Conservation (phyloP, 306 rosid species). For the Cercis canadensis region DNA sequence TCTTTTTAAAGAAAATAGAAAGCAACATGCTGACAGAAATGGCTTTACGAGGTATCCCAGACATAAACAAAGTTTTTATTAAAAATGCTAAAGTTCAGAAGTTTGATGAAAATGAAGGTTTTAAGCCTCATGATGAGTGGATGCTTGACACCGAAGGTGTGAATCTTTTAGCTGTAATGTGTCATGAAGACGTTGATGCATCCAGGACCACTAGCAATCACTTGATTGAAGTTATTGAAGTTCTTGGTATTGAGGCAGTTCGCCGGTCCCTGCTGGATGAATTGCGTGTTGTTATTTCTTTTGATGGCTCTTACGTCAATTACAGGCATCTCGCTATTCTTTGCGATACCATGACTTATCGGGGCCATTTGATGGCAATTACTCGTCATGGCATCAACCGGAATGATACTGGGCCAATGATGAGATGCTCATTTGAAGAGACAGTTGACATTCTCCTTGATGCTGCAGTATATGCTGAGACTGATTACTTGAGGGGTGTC, state of each 20-base stretch:
- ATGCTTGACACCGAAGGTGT: slow-evolving; percentile 98
- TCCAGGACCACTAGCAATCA: slow-evolving; percentile 93
- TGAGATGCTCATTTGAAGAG: slow-evolving; percentile 99
- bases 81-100: slow-evolving; percentile 81
- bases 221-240: slow-evolving; percentile 95
- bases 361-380: slow-evolving; percentile 99
- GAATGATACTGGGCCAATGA: slow-evolving; percentile 98
- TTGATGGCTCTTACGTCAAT: slow-evolving; percentile 97
- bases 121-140: slow-evolving; percentile 95
- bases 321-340: slow-evolving; percentile 97
- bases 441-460: slow-evolving; percentile 97
- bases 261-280: slow-evolving; percentile 89
- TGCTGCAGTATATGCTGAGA: slow-evolving; percentile 94
- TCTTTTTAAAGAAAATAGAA: slow-evolving; percentile 92
- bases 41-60: slow-evolving; percentile 96
- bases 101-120: slow-evolving; percentile 85
- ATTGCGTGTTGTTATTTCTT: slow-evolving; percentile 92
- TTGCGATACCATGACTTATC: slow-evolving; percentile 97
- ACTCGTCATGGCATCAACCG: slow-evolving; percentile 97
- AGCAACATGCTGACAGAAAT: slow-evolving; percentile 98
- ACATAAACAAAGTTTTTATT: slow-evolving; percentile 91
- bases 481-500: slow-evolving; percentile 89
- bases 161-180: slow-evolving; percentile 91
- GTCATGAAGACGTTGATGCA: slow-evolving; percentile 94
- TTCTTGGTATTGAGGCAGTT: slow-evolving; percentile 98